These are phyloP conservation scores for Pestalotiopsis sp. DNA, from an alignment of 2,329 filamentous ascomycete species.

Conservation along the genomic window DNA sequence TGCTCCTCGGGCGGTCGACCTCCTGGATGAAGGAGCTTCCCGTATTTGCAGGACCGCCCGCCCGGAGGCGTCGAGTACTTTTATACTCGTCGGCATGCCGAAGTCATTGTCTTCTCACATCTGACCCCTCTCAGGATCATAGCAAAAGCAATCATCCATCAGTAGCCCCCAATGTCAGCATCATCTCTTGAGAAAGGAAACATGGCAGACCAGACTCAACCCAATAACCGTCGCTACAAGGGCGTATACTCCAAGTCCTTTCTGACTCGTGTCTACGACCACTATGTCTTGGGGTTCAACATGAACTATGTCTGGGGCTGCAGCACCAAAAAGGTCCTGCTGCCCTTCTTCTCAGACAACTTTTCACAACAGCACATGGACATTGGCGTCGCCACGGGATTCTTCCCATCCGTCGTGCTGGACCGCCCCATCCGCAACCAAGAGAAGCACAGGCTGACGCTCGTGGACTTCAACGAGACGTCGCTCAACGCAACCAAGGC, in stretches of 20 bases:
- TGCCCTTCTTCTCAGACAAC: slow-evolving; percentile 37
- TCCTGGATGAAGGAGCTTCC: not conserved
- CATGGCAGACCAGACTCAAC: slow-evolving; percentile 5
- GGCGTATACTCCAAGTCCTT: slow-evolving; percentile 9
- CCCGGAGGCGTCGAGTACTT: not conserved
- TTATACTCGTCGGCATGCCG: not conserved
- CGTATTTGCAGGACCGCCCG: not conserved
- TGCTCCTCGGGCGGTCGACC: not conserved
- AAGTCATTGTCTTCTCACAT: not conserved
- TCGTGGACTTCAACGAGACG: slow-evolving; percentile 38
- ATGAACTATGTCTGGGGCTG: slow-evolving; percentile 40
- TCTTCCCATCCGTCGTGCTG: slow-evolving; percentile 35
- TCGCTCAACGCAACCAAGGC: slow-evolving; percentile 32
- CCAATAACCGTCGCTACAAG: slow-evolving; percentile 8
- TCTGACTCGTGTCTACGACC: slow-evolving; percentile 29
- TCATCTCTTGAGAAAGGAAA: not conserved
- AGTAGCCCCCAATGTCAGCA: not conserved
- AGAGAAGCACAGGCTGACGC: slow-evolving; percentile 31
- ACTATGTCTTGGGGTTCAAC: slow-evolving; percentile 36
- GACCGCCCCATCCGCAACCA: slow-evolving; percentile 17
- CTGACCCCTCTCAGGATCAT: not conserved
- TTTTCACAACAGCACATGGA: slow-evolving; percentile 40
- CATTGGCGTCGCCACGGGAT: slow-evolving; percentile 42
- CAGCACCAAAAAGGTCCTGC: slow-evolving; percentile 29
- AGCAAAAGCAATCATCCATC: not conserved